phyloP scores from a whole-genome alignment of 1,139 yeast genomes.

The Debaryomycetaceae sp. region DNA sequence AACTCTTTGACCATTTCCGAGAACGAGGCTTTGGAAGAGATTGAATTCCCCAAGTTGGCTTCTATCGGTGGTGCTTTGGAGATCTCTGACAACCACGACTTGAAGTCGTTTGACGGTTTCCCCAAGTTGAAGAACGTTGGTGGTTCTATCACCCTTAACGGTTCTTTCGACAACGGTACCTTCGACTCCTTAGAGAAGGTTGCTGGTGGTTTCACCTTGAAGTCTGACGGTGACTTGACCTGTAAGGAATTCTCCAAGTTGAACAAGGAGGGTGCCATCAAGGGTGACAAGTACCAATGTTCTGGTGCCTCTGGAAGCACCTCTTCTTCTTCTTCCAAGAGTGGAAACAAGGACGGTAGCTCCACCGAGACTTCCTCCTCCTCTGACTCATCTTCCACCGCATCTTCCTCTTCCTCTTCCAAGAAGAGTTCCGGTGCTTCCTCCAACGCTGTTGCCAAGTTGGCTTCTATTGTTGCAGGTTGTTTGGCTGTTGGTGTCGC shows the following conservation, averaged over 20 bases:
- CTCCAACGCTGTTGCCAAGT: conserved; percentile 29
- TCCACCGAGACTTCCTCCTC: conserved; percentile 23
- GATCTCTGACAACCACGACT: conserved; percentile 76
- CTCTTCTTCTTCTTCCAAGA: conserved; percentile 35
- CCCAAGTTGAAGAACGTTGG: conserved; percentile 67
- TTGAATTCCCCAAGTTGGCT: conserved; percentile 69
- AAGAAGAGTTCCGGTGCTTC: conserved; percentile 26
- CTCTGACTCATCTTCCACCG: conserved; percentile 6
- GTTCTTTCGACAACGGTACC: conserved; percentile 78
- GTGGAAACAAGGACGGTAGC: conserved; percentile 23
- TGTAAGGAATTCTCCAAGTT: conserved; percentile 72
- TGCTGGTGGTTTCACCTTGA: conserved; percentile 87
- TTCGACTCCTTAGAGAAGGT: conserved; percentile 71
- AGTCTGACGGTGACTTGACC: conserved; percentile 74
- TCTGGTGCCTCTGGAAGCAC: conserved; percentile 50
- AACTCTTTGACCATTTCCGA: conserved; percentile 74
- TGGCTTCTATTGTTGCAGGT: conserved; percentile 53
- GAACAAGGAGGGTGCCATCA: conserved; percentile 71
- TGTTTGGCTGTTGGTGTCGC: conserved; percentile 64
- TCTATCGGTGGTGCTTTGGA: conserved; percentile 85
- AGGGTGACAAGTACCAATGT: conserved; percentile 87
- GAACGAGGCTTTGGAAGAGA: conserved; percentile 67
- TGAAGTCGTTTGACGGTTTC: conserved; percentile 69
- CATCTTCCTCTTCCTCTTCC: conserved; percentile 15
- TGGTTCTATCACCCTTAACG: conserved; percentile 82